These are phyloP conservation scores for Polyporus tsugae DNA, from an alignment of 1,284 basidiomycete species.

Conservation along the genomic window DNA sequence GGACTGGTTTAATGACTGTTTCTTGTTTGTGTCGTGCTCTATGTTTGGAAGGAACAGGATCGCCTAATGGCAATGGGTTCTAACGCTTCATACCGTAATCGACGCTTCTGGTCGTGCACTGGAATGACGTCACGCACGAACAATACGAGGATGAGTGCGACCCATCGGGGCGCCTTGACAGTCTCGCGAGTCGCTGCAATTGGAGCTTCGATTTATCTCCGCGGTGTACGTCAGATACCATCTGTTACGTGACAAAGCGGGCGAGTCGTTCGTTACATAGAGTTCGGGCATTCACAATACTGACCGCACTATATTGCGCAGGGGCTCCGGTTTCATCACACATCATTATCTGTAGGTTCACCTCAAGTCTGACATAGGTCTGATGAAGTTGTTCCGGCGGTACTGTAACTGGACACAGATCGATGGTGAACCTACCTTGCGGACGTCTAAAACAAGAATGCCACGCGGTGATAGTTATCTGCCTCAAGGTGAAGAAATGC, in stretches of 20 bases:
- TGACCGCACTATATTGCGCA: neutral
- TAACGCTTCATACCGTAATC: neutral
- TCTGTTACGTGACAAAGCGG: neutral
- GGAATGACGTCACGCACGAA: neutral
- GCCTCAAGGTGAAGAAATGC: neutral
- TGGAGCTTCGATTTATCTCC: neutral
- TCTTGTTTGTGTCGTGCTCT: neutral
- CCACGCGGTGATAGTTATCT: neutral
- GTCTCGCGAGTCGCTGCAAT: neutral
- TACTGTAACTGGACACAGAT: neutral
- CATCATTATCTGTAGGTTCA: neutral
- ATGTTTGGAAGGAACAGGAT: conserved; percentile 1
- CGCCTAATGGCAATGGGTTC: neutral
- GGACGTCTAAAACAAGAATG: neutral
- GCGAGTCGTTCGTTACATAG: neutral
- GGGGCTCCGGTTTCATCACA: neutral
- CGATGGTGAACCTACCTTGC: neutral
- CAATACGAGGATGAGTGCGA: neutral
- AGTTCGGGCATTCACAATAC: neutral
- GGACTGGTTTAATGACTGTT: neutral
- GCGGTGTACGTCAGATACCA: neutral
- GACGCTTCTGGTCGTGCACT: neutral
- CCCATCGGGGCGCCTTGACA: neutral
- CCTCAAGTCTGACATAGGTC: neutral
- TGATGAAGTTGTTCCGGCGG: neutral